A percentile compares a stretch with the other conserved stretches of the same genome.
Evolutionary conservation across 2,329 filamentous ascomycete species (phyloP).

Genomic region (Nothopassalora personata): DNA sequence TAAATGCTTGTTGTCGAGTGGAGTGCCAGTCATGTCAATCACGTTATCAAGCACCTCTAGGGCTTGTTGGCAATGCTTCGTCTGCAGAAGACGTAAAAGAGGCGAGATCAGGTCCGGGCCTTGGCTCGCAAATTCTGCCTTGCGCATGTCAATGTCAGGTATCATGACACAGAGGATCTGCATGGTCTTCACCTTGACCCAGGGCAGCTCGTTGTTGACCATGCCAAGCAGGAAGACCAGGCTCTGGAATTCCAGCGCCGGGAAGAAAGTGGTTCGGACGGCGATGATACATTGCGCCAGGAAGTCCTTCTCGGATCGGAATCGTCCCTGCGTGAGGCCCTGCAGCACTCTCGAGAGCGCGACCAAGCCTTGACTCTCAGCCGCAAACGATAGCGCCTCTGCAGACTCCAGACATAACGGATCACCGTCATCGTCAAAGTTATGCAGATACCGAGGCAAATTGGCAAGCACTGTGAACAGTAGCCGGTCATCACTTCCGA

Average conservation of each 20-base stretch:
- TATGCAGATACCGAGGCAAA: conserved; percentile 75
- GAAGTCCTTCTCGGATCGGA: conserved; percentile 68
- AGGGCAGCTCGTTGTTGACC: conserved; percentile 78
- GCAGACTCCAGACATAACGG: conserved; percentile 58
- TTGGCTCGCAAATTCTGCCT: conserved; percentile 80
- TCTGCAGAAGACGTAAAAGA: conserved; percentile 79
- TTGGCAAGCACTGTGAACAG: conserved; percentile 90
- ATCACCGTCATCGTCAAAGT: conserved; percentile 63
- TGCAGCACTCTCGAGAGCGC: conserved; percentile 64
- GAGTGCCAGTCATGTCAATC: conserved; percentile 80
- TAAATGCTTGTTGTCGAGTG: conserved; percentile 89
- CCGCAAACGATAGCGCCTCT: conserved; percentile 63
- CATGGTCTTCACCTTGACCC: conserved; percentile 93
- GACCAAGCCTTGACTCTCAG: conserved; percentile 64
- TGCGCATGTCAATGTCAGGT: conserved; percentile 87
- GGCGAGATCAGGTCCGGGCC: conserved; percentile 94
- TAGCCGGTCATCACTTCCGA: conserved; percentile 76
- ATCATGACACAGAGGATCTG: conserved; percentile 79
- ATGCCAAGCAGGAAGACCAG: conserved; percentile 87
- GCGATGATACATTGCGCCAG: conserved; percentile 67
- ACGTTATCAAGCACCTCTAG: conserved; percentile 89
- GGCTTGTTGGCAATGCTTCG: conserved; percentile 88
- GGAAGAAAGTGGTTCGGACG: conserved; percentile 72
- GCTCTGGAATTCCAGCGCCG: conserved; percentile 74
- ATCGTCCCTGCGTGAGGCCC: conserved; percentile 62